Evolutionary conservation across 208 protist species (phyloP).

Genomic region (Tritrichomonas foetus): DNA sequence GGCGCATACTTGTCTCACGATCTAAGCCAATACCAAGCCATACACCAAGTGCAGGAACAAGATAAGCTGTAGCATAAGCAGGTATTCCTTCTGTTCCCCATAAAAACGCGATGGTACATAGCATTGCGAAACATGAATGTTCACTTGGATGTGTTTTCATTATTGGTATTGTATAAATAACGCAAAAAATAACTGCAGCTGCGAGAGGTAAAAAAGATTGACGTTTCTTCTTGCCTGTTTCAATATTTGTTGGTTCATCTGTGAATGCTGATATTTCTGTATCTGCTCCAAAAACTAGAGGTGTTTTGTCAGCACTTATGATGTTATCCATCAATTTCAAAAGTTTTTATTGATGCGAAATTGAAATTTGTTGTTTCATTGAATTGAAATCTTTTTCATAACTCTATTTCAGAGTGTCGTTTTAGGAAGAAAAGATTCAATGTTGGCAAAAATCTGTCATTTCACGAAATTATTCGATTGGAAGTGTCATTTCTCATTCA

Average conservation of each 20-base stretch:
- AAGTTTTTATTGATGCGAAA: background rate
- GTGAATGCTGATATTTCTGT: background rate
- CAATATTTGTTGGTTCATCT: background rate
- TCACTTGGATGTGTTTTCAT: background rate
- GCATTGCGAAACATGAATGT: background rate
- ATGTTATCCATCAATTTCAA: background rate
- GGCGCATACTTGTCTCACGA: background rate
- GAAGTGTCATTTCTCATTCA: background rate
- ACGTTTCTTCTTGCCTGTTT: background rate
- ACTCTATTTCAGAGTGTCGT: too few species aligned
- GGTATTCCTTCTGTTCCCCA: conserved; percentile 23
- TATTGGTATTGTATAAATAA: background rate
- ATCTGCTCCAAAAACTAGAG: background rate
- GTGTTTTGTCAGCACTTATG: background rate
- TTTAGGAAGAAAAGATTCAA: background rate
- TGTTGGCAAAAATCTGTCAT: background rate
- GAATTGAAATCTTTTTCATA: background rate
- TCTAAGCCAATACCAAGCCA: background rate
- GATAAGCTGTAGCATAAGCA: background rate
- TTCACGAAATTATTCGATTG: background rate
- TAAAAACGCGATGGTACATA: background rate
- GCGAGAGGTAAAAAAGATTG: background rate
- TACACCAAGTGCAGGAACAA: background rate
- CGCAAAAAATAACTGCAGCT: background rate
- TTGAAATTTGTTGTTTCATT: background rate